phyloP scores from a whole-genome alignment of 2,329 filamentous ascomycete genomes.

The Drechslerella stenobrocha region DNA sequence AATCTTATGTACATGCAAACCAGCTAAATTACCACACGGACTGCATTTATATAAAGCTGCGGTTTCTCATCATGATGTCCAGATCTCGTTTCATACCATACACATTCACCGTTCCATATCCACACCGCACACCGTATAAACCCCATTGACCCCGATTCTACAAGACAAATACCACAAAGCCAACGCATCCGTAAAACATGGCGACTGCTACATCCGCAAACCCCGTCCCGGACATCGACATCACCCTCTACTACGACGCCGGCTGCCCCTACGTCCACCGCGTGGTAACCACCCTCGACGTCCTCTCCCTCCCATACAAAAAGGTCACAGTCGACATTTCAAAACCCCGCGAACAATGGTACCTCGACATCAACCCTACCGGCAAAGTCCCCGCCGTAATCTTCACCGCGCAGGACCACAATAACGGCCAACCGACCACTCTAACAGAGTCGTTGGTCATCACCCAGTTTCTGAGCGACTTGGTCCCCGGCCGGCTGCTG shows the following conservation, averaged over 20 bases:
- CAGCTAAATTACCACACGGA: too few species aligned
- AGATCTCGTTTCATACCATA: too few species aligned
- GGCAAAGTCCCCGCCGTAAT: slow-evolving; percentile 54
- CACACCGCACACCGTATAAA: too few species aligned
- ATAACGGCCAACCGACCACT: slow-evolving; percentile 73
- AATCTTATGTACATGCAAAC: too few species aligned
- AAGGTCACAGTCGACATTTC: slow-evolving; percentile 73
- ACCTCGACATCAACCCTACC: slow-evolving; percentile 72
- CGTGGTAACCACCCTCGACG: slow-evolving; percentile 70
- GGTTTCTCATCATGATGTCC: too few species aligned
- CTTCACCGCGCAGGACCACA: slow-evolving; percentile 58
- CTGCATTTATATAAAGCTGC: too few species aligned
- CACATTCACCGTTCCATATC: too few species aligned
- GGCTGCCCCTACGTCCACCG: slow-evolving; percentile 75
- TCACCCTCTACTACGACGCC: slow-evolving; percentile 66
- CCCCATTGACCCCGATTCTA: too few species aligned
- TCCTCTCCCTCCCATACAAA: slow-evolving; percentile 68
- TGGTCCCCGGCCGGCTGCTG: slow-evolving; percentile 68
- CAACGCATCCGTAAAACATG: background rate
- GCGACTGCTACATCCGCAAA: slow-evolving; percentile 6
- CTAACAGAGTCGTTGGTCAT: slow-evolving; percentile 67
- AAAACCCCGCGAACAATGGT: slow-evolving; percentile 70
- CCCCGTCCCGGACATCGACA: too few species aligned
- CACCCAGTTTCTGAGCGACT: slow-evolving; percentile 61
- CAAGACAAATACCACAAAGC: too few species aligned